phyloP scores from a whole-genome alignment of 371 early-diverging fungal genomes.

The Haplosporangium sp. region DNA sequence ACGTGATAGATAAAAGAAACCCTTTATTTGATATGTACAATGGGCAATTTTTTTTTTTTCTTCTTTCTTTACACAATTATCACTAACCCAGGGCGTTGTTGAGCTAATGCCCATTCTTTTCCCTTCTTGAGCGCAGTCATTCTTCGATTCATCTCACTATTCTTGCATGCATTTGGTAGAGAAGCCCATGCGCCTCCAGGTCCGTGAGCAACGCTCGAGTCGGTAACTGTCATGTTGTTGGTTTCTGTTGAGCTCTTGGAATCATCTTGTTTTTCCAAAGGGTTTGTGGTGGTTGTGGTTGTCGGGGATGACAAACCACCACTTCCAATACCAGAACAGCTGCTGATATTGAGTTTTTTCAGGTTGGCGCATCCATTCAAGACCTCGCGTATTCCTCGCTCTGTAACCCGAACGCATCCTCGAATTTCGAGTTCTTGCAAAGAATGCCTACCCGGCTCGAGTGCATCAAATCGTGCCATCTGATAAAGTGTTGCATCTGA shows the following conservation, averaged over 20 bases:
- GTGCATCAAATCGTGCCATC: constrained; percentile 49
- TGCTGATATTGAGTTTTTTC: constrained; percentile 37
- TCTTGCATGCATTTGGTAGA: constrained; percentile 3
- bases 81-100: constrained; percentile 49
- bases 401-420: constrained; percentile 79
- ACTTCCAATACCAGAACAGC: constrained; percentile 43
- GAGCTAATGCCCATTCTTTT: constrained; percentile 52
- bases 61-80: constrained; percentile 33
- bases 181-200: constrained; percentile 20
- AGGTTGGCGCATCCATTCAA: constrained; percentile 39
- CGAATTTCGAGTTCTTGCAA: constrained; percentile 66
- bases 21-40: constrained; percentile 2
- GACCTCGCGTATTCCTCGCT: constrained; percentile 60
- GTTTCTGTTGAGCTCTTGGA: not conserved
- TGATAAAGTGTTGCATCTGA: constrained; percentile 69
- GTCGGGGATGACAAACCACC: constrained; percentile 12
- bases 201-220: not conserved
- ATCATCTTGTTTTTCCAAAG: not conserved
- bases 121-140: constrained; percentile 43
- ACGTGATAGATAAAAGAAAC: not conserved
- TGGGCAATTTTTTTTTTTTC: not conserved
- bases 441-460: constrained; percentile 20
- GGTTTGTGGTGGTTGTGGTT: no score
- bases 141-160: constrained; percentile 29
- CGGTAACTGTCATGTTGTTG: not conserved